Base-by-base conservation (phyloP, 345 rosid genomes). In the Melaleuca alternifolia region DNA sequence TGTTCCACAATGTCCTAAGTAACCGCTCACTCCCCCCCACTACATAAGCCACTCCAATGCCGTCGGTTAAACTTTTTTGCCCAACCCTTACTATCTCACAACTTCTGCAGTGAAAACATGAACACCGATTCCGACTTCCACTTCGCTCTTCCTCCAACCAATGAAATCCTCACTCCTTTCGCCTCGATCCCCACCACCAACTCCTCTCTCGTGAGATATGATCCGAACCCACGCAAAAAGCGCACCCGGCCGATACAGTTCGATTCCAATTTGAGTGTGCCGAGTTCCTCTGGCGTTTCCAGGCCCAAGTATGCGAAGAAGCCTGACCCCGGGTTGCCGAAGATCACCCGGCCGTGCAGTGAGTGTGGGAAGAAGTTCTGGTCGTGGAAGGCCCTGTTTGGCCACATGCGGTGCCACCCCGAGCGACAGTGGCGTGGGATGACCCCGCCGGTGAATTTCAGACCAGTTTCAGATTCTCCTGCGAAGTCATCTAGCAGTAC, bases 401-500 rank as follows among this genome's bases (percentile, higher is more conserved):
- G 99, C 44, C 99, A 96, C 90, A 96, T 93, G 97, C 90, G 99
- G 87, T 98, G 98, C 91, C 99, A 98, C 88, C 98, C 98, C 71
- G 98, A 92, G 91, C 95, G 98, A 77, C 93, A 95, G 89, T 93
- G 98, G 96, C 90, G 98, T 44, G 93, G 96, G 85, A 95, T 94
- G 62, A 93, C 93, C 84, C 96, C 98, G 46, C 97, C 96, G n/a
- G 92, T 92, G 33, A 82, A 30, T 62, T 16, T 83, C 88, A 62
- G 0, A 1, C 87, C 87, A n/a, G 33, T 87, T 50, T 90, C 65
- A 1, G 85, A 16, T 81, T 85, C 87, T 0, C 90, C 89, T 5
- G 56, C 53, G 50, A 85, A 50, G 50, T 89, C 65, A 6, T 33
- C 24, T 12, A 33, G 48, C 79, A 71, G 24, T 9, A 18, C 12